Base-by-base conservation (phyloP, 371 early-diverging fungal species). In the Zopfochytrium polystomum region DNA sequence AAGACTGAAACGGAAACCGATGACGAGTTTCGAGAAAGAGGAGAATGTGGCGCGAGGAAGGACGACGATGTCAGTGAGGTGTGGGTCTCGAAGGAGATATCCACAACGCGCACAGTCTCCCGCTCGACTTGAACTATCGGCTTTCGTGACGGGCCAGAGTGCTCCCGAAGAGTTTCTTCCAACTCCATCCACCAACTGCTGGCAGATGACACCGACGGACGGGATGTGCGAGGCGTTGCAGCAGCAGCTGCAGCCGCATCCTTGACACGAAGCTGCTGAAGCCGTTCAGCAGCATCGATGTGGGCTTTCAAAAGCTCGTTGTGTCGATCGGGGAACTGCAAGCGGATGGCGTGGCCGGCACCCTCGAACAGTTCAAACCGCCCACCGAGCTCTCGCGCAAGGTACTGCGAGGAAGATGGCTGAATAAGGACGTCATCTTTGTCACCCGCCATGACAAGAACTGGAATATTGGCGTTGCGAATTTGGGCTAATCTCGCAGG, bases 341-440 rank as follows among this genome's bases (percentile, higher is more conserved):
- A 32, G 9, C 68, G 55, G 32, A 72, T 47, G 5, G 67, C 68
- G 51, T 72, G 73, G 15, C 73, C 69, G 13, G 65, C 73, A 25
- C 67, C 67, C 30, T 59, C 50, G 50, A 64, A 63, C 27, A 72
- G 43, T 29, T 63, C 65, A 18, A 69, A 47, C 1, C 67, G 55
- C 30, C 31, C 73, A 30, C 54, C 60, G 30, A 72, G 64, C n/a
- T 45, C 43, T n/a, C 33, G 20, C 6, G 69, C 69, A 11, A 72
- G 62, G 63, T 65, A 66, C 20, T 27, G 29, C 15, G 53, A 57
- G 33, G 55, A 54, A 2, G 55, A 55, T 2, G 71, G 71, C 33
- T 70, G 71, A 43, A 62, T 55, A 26, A 68, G 64, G n/a, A 75
- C 75, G 34, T 60, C 54, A 53, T 76, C 76, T 11, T 66, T 27